phyloP scores from a whole-genome alignment of 305 asterid genomes.

The Solanum hybrid region DNA sequence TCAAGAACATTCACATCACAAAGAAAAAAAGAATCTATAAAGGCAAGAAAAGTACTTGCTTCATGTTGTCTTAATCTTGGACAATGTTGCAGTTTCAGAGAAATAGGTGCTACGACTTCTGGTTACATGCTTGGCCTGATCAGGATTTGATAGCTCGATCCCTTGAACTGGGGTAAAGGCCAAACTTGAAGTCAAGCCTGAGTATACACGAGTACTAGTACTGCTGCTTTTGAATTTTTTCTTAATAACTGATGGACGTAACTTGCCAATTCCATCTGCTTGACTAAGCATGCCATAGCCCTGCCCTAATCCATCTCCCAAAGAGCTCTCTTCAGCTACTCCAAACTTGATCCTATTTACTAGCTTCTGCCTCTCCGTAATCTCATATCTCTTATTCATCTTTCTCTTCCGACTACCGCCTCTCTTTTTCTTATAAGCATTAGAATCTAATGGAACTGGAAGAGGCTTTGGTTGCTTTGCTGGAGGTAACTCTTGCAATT shows the following conservation, averaged over 20 bases:
- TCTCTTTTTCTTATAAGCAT: not conserved
- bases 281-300: slow-evolving; percentile 97
- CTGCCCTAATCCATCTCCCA: slow-evolving; percentile 35
- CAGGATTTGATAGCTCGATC: not conserved
- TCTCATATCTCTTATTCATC: not conserved
- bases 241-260: not conserved
- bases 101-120: slow-evolving; percentile 75
- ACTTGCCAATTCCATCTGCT: not conserved
- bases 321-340: slow-evolving; percentile 2
- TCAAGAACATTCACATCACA: not conserved
- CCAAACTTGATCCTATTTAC: not conserved
- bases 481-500: not conserved
- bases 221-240: not conserved
- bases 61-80: slow-evolving; percentile 53
- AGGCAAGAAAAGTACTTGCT: not conserved
- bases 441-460: not conserved
- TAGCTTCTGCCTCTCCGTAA: not conserved
- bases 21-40: not conserved
- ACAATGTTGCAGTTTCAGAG: slow-evolving; percentile 80
- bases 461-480: not conserved
- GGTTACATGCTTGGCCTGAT: not conserved
- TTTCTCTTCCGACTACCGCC: not conserved
- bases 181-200: not conserved
- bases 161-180: not conserved
- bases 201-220: not conserved